Conservation (phyloP, 2,329 filamentous ascomycete species). For the Polytolypa hystricis region DNA sequence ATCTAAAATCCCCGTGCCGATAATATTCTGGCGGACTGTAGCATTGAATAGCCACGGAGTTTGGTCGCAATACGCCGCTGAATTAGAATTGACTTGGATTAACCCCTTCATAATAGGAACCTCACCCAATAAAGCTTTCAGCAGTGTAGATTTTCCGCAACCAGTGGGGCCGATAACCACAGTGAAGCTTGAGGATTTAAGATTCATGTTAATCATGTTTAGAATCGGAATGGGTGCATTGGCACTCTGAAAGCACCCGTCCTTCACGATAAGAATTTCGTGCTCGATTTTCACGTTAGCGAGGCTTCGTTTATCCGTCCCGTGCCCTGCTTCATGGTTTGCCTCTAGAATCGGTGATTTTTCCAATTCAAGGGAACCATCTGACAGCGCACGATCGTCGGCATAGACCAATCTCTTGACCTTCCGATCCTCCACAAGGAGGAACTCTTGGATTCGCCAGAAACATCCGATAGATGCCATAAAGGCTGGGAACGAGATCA, state of each 20-base stretch:
- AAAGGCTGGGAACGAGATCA: slow-evolving; percentile 36
- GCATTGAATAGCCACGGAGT: slow-evolving; percentile 32
- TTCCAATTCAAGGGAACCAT: no score
- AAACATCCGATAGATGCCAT: slow-evolving; percentile 38
- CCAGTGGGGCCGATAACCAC: slow-evolving; percentile 42
- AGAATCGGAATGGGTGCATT: no score
- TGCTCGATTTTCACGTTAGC: no score
- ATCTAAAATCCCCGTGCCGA: slow-evolving; percentile 27
- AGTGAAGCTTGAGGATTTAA: slow-evolving; percentile 35
- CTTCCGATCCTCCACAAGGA: no score
- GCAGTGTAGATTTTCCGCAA: slow-evolving; percentile 43
- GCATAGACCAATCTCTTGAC: no score
- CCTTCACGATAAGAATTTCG: no score
- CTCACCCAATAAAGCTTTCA: slow-evolving; percentile 37
- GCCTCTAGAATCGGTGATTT: no score
- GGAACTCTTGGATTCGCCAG: slow-evolving; percentile 36
- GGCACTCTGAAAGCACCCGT: no score
- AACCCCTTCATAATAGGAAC: slow-evolving; percentile 24
- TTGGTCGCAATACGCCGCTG: slow-evolving; percentile 33
- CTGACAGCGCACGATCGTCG: no score
- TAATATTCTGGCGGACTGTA: slow-evolving; percentile 31
- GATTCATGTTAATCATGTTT: slow-evolving; percentile 29
- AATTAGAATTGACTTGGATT: slow-evolving; percentile 20
- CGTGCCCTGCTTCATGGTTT: no score
- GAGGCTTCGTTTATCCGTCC: no score